phyloP scores from a whole-genome alignment of 768 basidiomycete species.

The Amanita molliuscula region DNA sequence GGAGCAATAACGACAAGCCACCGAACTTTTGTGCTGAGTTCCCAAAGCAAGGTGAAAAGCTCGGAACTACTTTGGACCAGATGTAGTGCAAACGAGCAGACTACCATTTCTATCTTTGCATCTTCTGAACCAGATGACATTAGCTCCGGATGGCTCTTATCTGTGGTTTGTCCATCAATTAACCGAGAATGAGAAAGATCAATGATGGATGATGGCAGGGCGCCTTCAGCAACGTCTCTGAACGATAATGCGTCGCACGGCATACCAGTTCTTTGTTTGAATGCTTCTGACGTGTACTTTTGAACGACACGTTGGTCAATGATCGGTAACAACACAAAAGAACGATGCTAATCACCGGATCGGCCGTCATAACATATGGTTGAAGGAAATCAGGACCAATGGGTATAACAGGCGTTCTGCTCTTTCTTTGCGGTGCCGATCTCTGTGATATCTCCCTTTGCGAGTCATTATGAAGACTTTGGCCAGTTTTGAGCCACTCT shows the following conservation, averaged over 20 bases:
- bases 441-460: neutral
- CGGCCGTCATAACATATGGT: constrained; percentile 31
- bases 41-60: constrained; percentile 54
- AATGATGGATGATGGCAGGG: constrained; percentile 26
- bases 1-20: constrained; percentile 68
- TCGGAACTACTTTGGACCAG: constrained; percentile 51
- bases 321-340: neutral
- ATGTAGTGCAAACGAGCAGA: constrained; percentile 71
- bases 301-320: constrained; percentile 3
- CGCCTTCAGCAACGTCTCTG: constrained; percentile 48
- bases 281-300: constrained; percentile 55
- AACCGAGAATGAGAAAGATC: constrained; percentile 6
- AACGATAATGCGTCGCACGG: constrained; percentile 52
- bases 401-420: constrained; percentile 16
- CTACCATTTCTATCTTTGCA: constrained; percentile 41
- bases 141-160: constrained; percentile 5
- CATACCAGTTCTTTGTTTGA: constrained; percentile 40
- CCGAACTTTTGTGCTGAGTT: constrained; percentile 45
- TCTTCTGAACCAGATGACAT: neutral
- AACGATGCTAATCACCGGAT: constrained; percentile 33
- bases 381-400: constrained; percentile 23
- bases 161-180: neutral
- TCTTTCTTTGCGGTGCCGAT: constrained; percentile 3
- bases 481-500: constrained; percentile 48
- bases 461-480: constrained; percentile 12